These are phyloP conservation scores for Cajanus cajan DNA, from an alignment of 306 rosid genomes.

Conservation along the genomic window DNA sequence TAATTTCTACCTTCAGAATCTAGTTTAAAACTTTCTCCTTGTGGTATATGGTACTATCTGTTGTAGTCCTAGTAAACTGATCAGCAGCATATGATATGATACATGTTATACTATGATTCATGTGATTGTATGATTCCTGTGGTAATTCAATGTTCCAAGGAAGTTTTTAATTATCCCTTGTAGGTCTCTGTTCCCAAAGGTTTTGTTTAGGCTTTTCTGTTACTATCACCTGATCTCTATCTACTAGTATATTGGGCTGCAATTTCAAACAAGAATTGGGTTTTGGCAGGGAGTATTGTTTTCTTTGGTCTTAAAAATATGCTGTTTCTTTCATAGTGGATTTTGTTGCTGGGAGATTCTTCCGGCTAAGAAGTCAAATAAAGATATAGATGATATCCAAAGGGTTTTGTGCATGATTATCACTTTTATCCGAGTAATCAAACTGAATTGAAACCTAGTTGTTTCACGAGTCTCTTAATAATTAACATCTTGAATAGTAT, in stretches of 20 bases:
- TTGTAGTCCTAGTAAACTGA: constrained; percentile 5
- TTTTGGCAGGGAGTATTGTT: not conserved
- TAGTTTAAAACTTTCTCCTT: constrained; percentile 10
- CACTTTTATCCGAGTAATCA: not conserved
- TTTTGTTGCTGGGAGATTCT: not conserved
- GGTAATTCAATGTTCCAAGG: constrained; percentile 2
- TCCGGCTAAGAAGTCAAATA: not conserved
- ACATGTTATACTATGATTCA: constrained; percentile 4
- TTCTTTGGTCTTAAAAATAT: not conserved
- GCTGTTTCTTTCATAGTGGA: not conserved
- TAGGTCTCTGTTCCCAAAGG: constrained; percentile 12
- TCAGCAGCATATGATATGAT: constrained; percentile 1
- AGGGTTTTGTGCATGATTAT: not conserved
- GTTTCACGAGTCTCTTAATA: not conserved
- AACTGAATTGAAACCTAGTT: not conserved
- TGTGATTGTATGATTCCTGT: not conserved
- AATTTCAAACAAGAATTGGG: constrained; percentile 6
- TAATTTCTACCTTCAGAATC: not conserved
- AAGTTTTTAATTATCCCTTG: constrained; percentile 3
- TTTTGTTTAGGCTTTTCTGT: constrained; percentile 18
- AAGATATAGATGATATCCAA: not conserved
- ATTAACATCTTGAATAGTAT: constrained; percentile 1
- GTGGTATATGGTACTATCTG: not conserved
- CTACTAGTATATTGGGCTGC: constrained; percentile 11
- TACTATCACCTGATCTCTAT: not conserved